phyloP scores from a whole-genome alignment of 306 rosid species.

The Rubus parviflorus region DNA sequence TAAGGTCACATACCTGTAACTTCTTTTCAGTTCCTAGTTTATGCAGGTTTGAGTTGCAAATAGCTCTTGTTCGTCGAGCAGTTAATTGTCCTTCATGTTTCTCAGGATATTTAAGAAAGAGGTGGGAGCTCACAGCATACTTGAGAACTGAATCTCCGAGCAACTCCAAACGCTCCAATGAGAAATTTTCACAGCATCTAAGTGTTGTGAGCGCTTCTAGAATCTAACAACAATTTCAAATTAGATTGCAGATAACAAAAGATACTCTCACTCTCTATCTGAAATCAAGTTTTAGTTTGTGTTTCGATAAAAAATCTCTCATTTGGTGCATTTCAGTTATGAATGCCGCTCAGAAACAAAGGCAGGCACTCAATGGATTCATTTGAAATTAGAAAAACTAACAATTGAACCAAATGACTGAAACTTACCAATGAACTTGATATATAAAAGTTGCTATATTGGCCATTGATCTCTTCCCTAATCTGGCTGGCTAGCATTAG shows the following conservation, averaged over 20 bases:
- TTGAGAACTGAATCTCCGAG: conserved; percentile 93
- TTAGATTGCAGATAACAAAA: conserved; percentile 16
- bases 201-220: conserved; percentile 84
- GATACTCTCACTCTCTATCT: neutral
- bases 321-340: neutral
- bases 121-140: conserved; percentile 75
- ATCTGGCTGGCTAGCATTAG: conserved; percentile 86
- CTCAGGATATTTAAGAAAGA: conserved; percentile 71
- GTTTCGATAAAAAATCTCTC: neutral
- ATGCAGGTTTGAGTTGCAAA: conserved; percentile 75
- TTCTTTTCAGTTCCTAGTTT: conserved; percentile 53
- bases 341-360: neutral
- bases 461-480: conserved; percentile 59
- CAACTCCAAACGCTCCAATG: conserved; percentile 85
- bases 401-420: conserved; percentile 13
- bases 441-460: conserved; percentile 37
- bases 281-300: neutral
- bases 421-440: conserved; percentile 68
- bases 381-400: conserved; percentile 7
- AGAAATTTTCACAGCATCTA: conserved; percentile 68
- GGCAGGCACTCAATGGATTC: neutral
- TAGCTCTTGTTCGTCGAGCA: conserved; percentile 42
- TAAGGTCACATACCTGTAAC: conserved; percentile 55
- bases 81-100: conserved; percentile 83
- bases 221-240: conserved; percentile 42